Evolutionary conservation across 2,329 filamentous ascomycete species (phyloP), one percentile per base, ranked within the genome.

Genomic region (Ophiostoma quercus): DNA sequence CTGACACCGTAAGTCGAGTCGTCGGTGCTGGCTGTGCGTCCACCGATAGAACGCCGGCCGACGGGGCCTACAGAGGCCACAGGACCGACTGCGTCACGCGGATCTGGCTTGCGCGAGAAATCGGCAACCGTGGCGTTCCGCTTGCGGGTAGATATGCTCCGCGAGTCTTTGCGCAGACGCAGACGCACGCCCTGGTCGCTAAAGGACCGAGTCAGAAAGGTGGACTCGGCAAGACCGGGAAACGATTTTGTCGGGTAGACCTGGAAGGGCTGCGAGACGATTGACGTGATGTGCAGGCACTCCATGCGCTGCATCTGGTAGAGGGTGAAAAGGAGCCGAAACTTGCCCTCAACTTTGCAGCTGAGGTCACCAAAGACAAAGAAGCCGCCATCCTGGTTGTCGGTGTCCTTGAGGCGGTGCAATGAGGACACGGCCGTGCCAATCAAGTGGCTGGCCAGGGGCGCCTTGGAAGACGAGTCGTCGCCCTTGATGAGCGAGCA

Each of bases 351-450:
- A 32, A 88, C 82, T 76, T 90, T 90, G 71, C 94, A 88, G 0
- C 92, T 95, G 29, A 97, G 82, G 78, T 97, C 92, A 5, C 91
- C 91, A 78, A 96, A 96, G n/a, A 96, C 89, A 76, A 96, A 96
- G 80, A 93, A 96, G 0, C 89, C 92, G 12, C 90, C 90, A 78
- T 95, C 92, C 81, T 82, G 83, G 76, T 93, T 93, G 75, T 90
- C 84, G 2, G 87, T 84, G 76, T 96, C 91, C 78, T 95, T 94
- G 69, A 96, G 81, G 69, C 91, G 86, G 78, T 96, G 91, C 67
- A 95, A 83, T 9, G 92, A 96, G 1, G 92, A 96, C 5, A 91
- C 89, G 60, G 91, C 82, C 5, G 90, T 91, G 9, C 92, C 92
- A 51, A 88, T 84, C 71, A 93, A 80, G 63, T 86, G 84, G 71